Base-by-base conservation (phyloP, 805 yeast species). In the Candida peoriensis region DNA sequence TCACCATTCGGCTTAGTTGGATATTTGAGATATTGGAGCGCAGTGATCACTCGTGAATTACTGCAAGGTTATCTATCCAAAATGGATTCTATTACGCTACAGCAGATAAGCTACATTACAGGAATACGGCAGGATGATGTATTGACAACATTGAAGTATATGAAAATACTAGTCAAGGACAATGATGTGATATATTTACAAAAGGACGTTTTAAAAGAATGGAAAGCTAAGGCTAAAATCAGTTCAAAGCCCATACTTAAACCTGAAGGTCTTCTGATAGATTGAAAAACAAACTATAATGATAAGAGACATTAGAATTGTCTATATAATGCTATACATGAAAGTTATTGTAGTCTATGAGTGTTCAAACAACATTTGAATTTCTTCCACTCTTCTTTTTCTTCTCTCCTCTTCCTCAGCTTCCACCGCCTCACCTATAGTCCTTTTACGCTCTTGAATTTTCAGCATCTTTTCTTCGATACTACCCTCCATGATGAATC, bases 381-480 rank as follows among this genome's bases (percentile, higher is more conserved):
- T 76, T 46, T 83, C 90, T 46, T 82, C 88, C 22, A 81, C 75
- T 50, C 86, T 66, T 52, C 79, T 67, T 51, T 72, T 74, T 34
- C 84, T 63, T 54, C 84, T 68, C 51, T 81, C 90, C 37, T 81
- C 89, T 48, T 82, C 90, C 42, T 75, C 83, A 4, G 74, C 76
- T 26, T 80, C 84, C 30, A 82, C 79, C 0, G 82, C 85, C 47
- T 81, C 89, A n/a, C 90, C 90, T 39, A 82, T 65, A 32, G 78
- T 82, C 46, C 81, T 70, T 54, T 89, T 90, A 24, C 89, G 64
- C 43, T 85, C 95, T 55, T 89, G 97, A 25, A 90, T 84, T 43
- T 74, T 70, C 32, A 90, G 64, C 93, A 89, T 90, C 47, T 87
- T 77, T 41, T 81, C 93, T 54, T 89, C 97, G 16, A 89, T 84